Evolutionary conservation across 2,329 filamentous ascomycete genomes (phyloP), one percentile per base, ranked within the genome.

Genomic region (Pseudogymnoascus sp.): DNA sequence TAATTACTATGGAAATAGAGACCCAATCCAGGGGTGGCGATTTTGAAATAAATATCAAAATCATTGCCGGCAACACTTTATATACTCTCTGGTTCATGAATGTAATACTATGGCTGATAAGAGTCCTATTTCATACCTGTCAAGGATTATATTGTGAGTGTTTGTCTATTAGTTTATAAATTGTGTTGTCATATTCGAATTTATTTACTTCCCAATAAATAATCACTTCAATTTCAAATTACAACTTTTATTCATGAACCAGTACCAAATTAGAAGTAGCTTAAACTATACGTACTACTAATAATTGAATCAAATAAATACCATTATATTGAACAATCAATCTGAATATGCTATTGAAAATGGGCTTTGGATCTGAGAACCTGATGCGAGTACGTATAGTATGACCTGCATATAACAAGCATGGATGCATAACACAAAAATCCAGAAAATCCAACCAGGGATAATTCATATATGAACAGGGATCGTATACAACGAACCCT

Each of bases 401-500:
- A 11, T 3, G 7, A 18, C 16, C 25, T 35, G 10, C 50, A 56
- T 56, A 5, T 35, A 7, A 56, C 10, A 8, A 56, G 50, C 50
- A 33, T 56, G 28, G 50, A 35, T 56, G 37, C 16, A 33, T 14
- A 31, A 31, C 16, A 31, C 47, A 31, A 31, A 53, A 31, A 16
- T 6, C 5, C 2, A 8, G 10, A 56, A 56, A 35, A 35, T 2
- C 50, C 16, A 5, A 3, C 2, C 28, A 56, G 50, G 50, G 50
- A 56, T 56, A 56, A 56, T 56, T 56, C 1, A 14, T 35, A 53
- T 56, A 56, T 56, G n/a, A 56, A 33, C 50, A 33, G 50, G 50
- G 50, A 33, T 56, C 28, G 10, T 35, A 56, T 56, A 56, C 10
- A 56, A 18, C 28, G 28, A 56, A 33, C 16, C 6, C 10, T 56